These are phyloP conservation scores for Cyberlindnera galapagoensis DNA, from an alignment of 805 yeast species.

Conservation along the genomic window DNA sequence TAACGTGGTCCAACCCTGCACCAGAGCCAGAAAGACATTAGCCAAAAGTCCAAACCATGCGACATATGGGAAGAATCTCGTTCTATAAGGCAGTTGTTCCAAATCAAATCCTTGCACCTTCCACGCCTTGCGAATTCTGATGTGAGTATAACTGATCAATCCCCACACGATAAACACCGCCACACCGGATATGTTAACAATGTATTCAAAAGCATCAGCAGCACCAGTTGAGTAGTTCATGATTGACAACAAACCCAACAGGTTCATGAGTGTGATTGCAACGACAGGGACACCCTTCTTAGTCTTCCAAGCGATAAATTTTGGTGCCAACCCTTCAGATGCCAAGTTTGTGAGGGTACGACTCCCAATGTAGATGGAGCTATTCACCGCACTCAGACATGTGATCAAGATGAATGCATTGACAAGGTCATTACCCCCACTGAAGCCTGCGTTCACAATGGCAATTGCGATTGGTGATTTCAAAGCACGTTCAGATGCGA, in stretches of 20 bases:
- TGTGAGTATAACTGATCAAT: conserved; percentile 54
- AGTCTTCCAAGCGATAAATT: conserved; percentile 42
- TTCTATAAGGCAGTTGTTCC: conserved; percentile 64
- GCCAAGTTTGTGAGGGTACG: conserved; percentile 62
- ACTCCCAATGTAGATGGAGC: conserved; percentile 63
- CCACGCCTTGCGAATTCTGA: conserved; percentile 64
- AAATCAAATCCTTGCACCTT: conserved; percentile 57
- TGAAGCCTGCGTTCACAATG: conserved; percentile 60
- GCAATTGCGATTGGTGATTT: conserved; percentile 72
- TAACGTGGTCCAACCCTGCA: conserved; percentile 46
- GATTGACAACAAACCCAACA: conserved; percentile 58
- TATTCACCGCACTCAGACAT: conserved; percentile 63
- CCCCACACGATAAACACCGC: conserved; percentile 75
- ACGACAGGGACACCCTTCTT: conserved; percentile 57
- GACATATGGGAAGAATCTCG: conserved; percentile 42
- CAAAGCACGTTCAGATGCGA: conserved; percentile 31
- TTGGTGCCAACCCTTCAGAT: conserved; percentile 54
- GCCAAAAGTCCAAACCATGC: conserved; percentile 34
- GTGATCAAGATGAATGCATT: conserved; percentile 66
- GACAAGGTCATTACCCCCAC: conserved; percentile 57
- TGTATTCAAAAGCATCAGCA: conserved; percentile 58
- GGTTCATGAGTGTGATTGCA: conserved; percentile 51
- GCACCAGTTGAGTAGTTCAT: conserved; percentile 51
- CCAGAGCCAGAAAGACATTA: conserved; percentile 35
- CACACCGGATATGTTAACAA: conserved; percentile 66